phyloP scores from a whole-genome alignment of 768 basidiomycete genomes.

The Lactarius indigo region DNA sequence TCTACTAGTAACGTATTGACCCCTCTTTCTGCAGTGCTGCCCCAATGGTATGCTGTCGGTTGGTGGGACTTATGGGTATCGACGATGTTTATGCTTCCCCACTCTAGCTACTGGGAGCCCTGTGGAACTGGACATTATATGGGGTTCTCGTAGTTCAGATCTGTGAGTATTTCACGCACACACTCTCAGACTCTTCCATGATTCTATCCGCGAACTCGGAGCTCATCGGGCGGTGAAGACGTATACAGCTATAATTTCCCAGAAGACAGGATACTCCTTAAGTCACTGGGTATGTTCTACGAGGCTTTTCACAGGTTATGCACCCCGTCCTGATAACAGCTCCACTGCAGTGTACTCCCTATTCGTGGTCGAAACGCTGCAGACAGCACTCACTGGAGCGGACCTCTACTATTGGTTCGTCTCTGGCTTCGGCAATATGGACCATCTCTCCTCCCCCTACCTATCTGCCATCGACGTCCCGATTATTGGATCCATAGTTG shows the following conservation, averaged over 20 bases:
- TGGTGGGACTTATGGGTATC: too few species aligned
- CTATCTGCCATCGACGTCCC: slow-evolving; percentile 30
- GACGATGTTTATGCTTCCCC: too few species aligned
- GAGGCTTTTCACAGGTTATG: neutral
- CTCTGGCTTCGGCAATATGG: slow-evolving; percentile 32
- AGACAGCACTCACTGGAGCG: slow-evolving; percentile 28
- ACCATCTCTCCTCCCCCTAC: slow-evolving; percentile 23
- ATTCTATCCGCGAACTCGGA: neutral
- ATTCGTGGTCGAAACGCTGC: slow-evolving; percentile 29
- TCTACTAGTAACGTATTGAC: neutral
- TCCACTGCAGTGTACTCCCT: slow-evolving; percentile 28
- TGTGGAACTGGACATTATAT: slow-evolving; percentile 31
- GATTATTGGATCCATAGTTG: slow-evolving; percentile 4
- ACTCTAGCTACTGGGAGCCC: slow-evolving; percentile 1
- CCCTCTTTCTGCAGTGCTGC: neutral
- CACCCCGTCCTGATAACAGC: neutral
- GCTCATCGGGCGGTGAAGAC: neutral
- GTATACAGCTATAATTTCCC: slow-evolving; percentile 21
- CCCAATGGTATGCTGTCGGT: too few species aligned
- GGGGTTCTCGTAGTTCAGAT: slow-evolving; percentile 32
- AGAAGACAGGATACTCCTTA: neutral
- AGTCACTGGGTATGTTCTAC: slow-evolving; percentile 7
- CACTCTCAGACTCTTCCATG: too few species aligned
- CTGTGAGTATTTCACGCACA: slow-evolving; percentile 25
- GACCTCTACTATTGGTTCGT: slow-evolving; percentile 33